Evolutionary conservation across 2,329 filamentous ascomycete genomes (phyloP), one percentile per base, ranked within the genome.

Genomic region (Neonectria ditissima): DNA sequence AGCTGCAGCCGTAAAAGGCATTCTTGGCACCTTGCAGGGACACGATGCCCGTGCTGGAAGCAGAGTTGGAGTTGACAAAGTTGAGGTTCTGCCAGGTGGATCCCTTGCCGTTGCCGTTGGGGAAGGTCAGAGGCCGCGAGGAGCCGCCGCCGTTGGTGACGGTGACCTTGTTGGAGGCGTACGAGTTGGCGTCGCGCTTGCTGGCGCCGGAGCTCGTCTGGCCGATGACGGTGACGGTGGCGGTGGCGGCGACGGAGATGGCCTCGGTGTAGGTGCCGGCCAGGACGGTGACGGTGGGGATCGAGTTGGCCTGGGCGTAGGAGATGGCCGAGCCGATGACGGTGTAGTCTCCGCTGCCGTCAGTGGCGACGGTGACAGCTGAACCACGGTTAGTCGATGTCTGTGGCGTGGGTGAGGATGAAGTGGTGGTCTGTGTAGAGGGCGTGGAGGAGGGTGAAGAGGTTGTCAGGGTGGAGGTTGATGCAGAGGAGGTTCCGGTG

Each of bases 201-300:
- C 80, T 77, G 16, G 66, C 72, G 37, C 79, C 79, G 1, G 74
- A 65, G 9, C 56, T 55, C 0, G 70, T 72, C 51, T 78, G 71
- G 20, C 80, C 82, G 13, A 80, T 64, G 14, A 84, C 73, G 0
- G 81, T 82, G 11, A 84, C 78, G 0, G 80, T 73, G 2, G 78
- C 76, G 0, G 79, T 81, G 2, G 77, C 81, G 9, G 73, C 67
- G 5, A 84, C 74, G 0, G 75, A 75, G 24, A 84, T 71, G 7
- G 76, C 73, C 57, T 84, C 81, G 7, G 77, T 77, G 61, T 84
- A 84, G 0, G 80, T 83, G 14, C 82, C 82, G 1, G 80, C 76
- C 5, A 79, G 75, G 18, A 84, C 75, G 13, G 79, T 77, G 1
- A 84, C 80, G 0, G 82, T 83, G 1, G 82, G 76, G 22, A 80